phyloP scores from a whole-genome alignment of 768 basidiomycete species.

The Russula ochroleuca region DNA sequence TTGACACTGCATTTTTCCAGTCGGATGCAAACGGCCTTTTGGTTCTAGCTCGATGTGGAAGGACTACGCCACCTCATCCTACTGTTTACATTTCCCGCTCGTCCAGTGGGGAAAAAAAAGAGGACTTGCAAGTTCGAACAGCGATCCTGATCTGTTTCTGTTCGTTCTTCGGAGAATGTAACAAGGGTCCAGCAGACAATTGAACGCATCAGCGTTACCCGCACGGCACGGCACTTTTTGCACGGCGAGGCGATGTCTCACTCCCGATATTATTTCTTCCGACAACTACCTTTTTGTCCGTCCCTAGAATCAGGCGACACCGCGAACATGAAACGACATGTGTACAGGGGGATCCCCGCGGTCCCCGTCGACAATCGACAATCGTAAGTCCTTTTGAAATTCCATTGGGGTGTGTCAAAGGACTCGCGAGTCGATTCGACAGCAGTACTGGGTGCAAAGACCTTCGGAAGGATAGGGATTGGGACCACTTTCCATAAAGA shows the following conservation, averaged over 20 bases:
- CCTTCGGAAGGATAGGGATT: too few species aligned
- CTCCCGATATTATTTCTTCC: not conserved
- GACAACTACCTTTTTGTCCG: not conserved
- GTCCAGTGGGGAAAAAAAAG: not conserved
- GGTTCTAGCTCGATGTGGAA: not conserved
- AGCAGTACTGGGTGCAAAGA: too few species aligned
- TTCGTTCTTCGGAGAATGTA: not conserved
- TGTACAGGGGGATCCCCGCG: not conserved
- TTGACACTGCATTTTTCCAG: not conserved
- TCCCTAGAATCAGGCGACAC: not conserved
- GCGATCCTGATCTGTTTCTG: not conserved
- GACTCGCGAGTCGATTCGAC: too few species aligned
- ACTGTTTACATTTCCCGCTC: too few species aligned
- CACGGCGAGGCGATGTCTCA: not conserved
- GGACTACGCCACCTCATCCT: not conserved
- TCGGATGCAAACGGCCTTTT: not conserved
- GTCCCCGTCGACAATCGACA: not conserved
- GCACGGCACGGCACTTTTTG: not conserved
- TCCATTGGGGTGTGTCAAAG: too few species aligned
- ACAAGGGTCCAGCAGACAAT: not conserved
- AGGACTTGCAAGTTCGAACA: not conserved
- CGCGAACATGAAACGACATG: not conserved
- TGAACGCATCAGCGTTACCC: not conserved
- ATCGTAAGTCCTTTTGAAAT: not conserved
- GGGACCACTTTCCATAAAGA: too few species aligned